Conservation (phyloP, 805 yeast genomes). For the Candida ficus region DNA sequence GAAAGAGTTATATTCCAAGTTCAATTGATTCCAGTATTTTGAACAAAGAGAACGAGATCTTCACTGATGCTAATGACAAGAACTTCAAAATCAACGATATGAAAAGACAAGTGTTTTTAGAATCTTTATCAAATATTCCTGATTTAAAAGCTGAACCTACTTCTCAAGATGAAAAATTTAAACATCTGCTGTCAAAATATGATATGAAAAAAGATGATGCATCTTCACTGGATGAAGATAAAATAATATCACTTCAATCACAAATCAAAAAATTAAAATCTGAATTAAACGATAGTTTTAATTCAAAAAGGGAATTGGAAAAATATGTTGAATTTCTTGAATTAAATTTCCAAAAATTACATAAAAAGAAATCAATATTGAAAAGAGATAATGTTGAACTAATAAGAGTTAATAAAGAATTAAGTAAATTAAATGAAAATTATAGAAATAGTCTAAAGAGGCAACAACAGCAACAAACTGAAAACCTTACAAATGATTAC, state of each 20-base stretch:
- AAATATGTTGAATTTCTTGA: constrained; percentile 18
- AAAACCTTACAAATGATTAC: no score
- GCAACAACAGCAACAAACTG: no score
- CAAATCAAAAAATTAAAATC: constrained; percentile 10
- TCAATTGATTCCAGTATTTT: constrained; percentile 13
- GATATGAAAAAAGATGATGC: not conserved
- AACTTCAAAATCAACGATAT: constrained; percentile 10
- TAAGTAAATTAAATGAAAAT: constrained; percentile 5
- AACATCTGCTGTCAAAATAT: not conserved
- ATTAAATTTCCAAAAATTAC: constrained; percentile 10
- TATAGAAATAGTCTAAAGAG: constrained; percentile 6
- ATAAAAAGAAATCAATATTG: constrained; percentile 2
- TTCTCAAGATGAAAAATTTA: not conserved
- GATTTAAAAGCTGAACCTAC: constrained; percentile 1
- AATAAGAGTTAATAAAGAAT: constrained; percentile 12
- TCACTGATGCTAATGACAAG: constrained; percentile 8
- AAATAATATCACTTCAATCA: constrained; percentile 2
- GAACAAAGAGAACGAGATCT: constrained; percentile 13
- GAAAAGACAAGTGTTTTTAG: constrained; percentile 17
- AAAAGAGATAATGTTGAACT: constrained; percentile 11
- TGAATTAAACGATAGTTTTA: constrained; percentile 2
- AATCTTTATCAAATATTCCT: constrained; percentile 2
- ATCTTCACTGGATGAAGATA: not conserved
- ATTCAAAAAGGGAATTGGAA: constrained; percentile 13
- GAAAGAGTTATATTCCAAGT: constrained; percentile 7